Evolutionary conservation across 176 grass and related monocot species (phyloP).

Genomic region (Oryza coarctata): DNA sequence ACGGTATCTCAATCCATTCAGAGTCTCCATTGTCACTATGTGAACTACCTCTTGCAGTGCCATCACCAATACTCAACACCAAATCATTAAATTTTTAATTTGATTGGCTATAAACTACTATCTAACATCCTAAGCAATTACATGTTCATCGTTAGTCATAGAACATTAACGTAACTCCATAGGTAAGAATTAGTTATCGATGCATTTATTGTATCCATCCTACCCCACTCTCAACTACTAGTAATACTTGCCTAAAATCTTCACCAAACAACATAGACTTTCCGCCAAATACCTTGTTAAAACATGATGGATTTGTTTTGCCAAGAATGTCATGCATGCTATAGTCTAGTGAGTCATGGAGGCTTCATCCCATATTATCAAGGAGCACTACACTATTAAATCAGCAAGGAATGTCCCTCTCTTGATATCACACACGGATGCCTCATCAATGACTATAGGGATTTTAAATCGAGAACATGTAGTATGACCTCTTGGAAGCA

Average conservation of each 20-base stretch:
- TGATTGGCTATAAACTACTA: not conserved
- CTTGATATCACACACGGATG: constrained; percentile 8
- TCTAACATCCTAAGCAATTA: not conserved
- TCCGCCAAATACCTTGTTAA: not conserved
- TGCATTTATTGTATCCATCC: not conserved
- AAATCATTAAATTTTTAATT: not conserved
- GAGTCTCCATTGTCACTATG: not conserved
- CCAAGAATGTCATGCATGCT: constrained; percentile 15
- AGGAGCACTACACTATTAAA: not conserved
- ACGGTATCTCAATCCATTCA: not conserved
- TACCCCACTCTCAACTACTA: not conserved
- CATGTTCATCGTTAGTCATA: not conserved
- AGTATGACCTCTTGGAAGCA: constrained; percentile 19
- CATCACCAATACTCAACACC: constrained; percentile 23
- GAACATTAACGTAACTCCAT: not conserved
- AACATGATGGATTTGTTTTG: not conserved
- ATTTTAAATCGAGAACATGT: constrained; percentile 36
- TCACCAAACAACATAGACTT: not conserved
- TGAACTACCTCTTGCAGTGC: not conserved
- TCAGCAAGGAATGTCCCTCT: constrained; percentile 16
- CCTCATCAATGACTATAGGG: constrained; percentile 18
- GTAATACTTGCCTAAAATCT: constrained; percentile 6
- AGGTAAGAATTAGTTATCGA: constrained; percentile 6
- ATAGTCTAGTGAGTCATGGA: constrained; percentile 1
- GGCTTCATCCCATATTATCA: constrained; percentile 23